Conservation (phyloP, 169 alveolate species). For the Perkinsus marinus region DNA sequence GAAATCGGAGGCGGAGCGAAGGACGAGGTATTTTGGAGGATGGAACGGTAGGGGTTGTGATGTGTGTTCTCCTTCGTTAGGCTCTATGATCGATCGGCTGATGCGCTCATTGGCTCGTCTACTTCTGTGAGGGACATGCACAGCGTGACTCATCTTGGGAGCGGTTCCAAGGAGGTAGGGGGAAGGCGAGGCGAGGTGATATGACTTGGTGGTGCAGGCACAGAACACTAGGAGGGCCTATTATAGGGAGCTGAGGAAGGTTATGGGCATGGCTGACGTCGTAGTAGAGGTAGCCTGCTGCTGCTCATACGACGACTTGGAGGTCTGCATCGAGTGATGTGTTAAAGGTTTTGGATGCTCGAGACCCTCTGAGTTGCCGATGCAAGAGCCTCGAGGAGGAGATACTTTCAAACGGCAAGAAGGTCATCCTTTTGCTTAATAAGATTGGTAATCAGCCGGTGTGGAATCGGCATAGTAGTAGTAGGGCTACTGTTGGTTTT, state of each 20-base stretch:
- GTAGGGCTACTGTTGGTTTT: background rate
- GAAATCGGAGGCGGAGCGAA: too few relatives aligned
- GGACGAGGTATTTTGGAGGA: too few relatives aligned
- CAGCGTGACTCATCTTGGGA: too few relatives aligned
- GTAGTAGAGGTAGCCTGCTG: constrained; percentile 4
- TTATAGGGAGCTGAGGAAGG: constrained; percentile 23
- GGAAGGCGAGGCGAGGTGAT: background rate
- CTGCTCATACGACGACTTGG: background rate
- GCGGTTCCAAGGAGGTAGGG: background rate
- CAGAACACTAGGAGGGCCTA: background rate
- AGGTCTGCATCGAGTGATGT: background rate
- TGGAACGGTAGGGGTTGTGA: too few relatives aligned
- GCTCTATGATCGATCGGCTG: too few relatives aligned
- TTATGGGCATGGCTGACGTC: constrained; percentile 64
- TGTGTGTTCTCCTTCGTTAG: too few relatives aligned
- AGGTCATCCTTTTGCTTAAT: constrained; percentile 59
- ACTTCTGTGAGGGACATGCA: too few relatives aligned
- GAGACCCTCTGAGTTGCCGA: constrained; percentile 76
- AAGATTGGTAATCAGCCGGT: constrained; percentile 40
- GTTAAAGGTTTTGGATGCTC: constrained; percentile 66
- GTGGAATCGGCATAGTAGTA: background rate
- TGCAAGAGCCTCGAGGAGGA: constrained; percentile 56
- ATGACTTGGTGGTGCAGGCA: background rate
- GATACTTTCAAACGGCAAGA: constrained; percentile 52
- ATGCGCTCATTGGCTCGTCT: too few relatives aligned